Conservation (phyloP, 495 filamentous ascomycete species). For the Thermothielavioides terrestris region DNA sequence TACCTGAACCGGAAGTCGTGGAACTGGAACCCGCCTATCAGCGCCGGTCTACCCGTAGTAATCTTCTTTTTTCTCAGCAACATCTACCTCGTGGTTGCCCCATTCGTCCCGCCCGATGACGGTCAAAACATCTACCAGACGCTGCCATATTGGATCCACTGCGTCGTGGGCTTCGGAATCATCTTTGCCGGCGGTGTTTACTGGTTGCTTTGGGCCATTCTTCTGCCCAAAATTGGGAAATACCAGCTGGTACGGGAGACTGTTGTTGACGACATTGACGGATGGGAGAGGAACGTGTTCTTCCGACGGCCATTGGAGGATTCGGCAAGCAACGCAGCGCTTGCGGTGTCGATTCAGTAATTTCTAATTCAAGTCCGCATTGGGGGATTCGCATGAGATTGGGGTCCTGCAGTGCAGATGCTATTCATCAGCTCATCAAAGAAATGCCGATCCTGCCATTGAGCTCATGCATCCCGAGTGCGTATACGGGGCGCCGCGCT, state of each 20-base stretch:
- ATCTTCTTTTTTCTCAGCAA: constrained; percentile 42
- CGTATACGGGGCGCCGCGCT: no score
- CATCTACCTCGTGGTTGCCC: constrained; percentile 39
- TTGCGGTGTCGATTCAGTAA: not conserved
- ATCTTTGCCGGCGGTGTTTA: constrained; percentile 47
- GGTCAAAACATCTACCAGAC: constrained; percentile 35
- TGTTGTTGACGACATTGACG: constrained; percentile 30
- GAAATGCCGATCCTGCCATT: no score
- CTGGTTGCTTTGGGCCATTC: constrained; percentile 62
- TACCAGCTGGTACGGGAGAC: constrained; percentile 53
- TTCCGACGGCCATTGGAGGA: constrained; percentile 11
- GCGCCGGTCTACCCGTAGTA: constrained; percentile 35
- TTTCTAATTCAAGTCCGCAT: no score
- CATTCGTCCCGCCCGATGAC: constrained; percentile 34
- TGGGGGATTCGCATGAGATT: no score
- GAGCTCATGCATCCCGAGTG: no score
- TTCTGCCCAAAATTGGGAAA: constrained; percentile 49
- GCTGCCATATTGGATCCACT: constrained; percentile 41
- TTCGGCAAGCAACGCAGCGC: not conserved
- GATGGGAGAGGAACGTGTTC: constrained; percentile 36
- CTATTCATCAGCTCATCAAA: no score
- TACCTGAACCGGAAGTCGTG: constrained; percentile 41
- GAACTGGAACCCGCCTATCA: constrained; percentile 38
- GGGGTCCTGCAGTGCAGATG: no score
- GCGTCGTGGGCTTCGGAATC: constrained; percentile 39